phyloP scores from a whole-genome alignment of 2,329 filamentous ascomycete species.

The Parastagonospora avenae region DNA sequence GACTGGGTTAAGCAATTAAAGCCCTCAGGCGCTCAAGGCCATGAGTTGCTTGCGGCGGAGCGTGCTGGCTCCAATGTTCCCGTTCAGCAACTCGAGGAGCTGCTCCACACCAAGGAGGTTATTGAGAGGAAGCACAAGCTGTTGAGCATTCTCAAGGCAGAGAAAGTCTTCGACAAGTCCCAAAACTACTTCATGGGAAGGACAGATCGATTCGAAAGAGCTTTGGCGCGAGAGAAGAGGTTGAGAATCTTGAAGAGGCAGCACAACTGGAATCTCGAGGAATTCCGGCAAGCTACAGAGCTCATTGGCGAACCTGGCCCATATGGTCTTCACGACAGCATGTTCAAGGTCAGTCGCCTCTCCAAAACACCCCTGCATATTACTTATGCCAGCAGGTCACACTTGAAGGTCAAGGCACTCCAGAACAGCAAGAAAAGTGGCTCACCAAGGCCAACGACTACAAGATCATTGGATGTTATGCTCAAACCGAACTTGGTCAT shows the following conservation, averaged over 20 bases:
- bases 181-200: conserved; percentile 77
- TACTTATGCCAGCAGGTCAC: conserved; percentile 58
- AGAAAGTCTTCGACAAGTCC: conserved; percentile 77
- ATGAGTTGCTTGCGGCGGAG: conserved; percentile 71
- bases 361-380: not conserved
- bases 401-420: conserved; percentile 71
- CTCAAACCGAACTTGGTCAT: conserved; percentile 80
- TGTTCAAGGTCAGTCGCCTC: conserved; percentile 63
- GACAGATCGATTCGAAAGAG: conserved; percentile 69
- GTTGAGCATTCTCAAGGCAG: conserved; percentile 66
- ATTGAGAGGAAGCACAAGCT: conserved; percentile 66
- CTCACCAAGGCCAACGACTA: conserved; percentile 71
- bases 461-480: conserved; percentile 78
- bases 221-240: conserved; percentile 72
- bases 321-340: conserved; percentile 73
- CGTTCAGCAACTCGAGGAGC: conserved; percentile 69
- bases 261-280: conserved; percentile 70
- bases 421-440: conserved; percentile 75
- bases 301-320: conserved; percentile 75
- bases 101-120: conserved; percentile 70
- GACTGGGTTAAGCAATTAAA: conserved; percentile 71
- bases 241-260: conserved; percentile 69
- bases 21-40: conserved; percentile 70
- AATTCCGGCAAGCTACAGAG: conserved; percentile 68
- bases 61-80: conserved; percentile 69